Percentiles rank a stretch among this genome's conserved stretches.
phyloP scores from a whole-genome alignment of 768 basidiomycete species.

The Suillus spraguei region DNA sequence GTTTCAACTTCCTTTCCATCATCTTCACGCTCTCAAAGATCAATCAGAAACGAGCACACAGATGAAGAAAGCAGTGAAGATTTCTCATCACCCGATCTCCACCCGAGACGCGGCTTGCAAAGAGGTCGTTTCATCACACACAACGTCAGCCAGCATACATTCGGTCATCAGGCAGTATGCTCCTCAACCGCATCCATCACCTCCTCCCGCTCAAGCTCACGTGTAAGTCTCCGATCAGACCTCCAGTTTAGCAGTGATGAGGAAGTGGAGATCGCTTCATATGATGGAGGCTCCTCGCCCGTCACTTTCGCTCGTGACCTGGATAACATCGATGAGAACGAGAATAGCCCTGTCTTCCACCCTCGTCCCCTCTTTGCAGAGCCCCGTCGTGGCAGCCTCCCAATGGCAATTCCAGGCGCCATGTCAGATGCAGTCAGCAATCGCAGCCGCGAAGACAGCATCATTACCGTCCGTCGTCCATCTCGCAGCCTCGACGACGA shows the following conservation, averaged over 20 bases:
- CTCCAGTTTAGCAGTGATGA: slow-evolving; percentile 51
- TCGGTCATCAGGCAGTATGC: slow-evolving; percentile 43
- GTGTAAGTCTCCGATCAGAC: slow-evolving; percentile 33
- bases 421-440: slow-evolving; percentile 26
- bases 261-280: slow-evolving; percentile 45
- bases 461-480: slow-evolving; percentile 58
- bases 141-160: slow-evolving; percentile 50
- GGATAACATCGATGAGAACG: slow-evolving; percentile 27
- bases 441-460: slow-evolving; percentile 59
- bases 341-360: slow-evolving; percentile 27
- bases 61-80: slow-evolving; percentile 40
- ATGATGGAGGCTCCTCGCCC: slow-evolving; percentile 40
- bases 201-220: slow-evolving; percentile 38
- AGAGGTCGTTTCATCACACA: slow-evolving; percentile 37
- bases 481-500: slow-evolving; percentile 64
- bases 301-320: slow-evolving; percentile 41
- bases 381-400: slow-evolving; percentile 55
- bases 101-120: slow-evolving; percentile 17
- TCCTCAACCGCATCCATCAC: slow-evolving; percentile 42
- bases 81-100: slow-evolving; percentile 33
- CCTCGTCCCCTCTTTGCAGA: slow-evolving; percentile 18
- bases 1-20: slow-evolving; percentile 19
- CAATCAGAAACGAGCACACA: slow-evolving; percentile 18
- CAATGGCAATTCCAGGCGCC: slow-evolving; percentile 58
- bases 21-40: slow-evolving; percentile 16